Percentiles rank a stretch among this genome's conserved stretches.
These are phyloP conservation scores for Papiliotrema nemorosa DNA, from an alignment of 1,284 basidiomycete genomes.

Conservation along the genomic window DNA sequence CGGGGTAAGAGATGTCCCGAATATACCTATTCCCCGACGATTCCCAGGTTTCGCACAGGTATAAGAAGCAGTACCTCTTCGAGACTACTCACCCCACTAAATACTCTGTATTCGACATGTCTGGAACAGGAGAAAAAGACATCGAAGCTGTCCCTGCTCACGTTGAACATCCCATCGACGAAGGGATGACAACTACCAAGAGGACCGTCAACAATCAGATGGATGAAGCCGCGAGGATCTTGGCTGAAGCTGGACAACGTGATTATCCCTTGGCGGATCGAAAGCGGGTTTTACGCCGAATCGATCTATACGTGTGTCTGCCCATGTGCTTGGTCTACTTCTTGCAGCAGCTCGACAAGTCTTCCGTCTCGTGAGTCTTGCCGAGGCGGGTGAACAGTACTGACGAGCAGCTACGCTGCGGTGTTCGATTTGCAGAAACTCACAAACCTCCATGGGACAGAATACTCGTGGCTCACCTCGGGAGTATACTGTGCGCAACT, in stretches of 20 bases:
- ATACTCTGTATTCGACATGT: too few relatives aligned
- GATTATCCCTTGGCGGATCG: slow-evolving; percentile 30
- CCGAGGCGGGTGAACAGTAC: too few relatives aligned
- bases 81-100: too few relatives aligned
- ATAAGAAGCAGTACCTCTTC: too few relatives aligned
- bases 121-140: too few relatives aligned
- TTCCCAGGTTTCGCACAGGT: too few relatives aligned
- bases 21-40: too few relatives aligned
- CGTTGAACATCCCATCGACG: background rate
- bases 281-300: slow-evolving; percentile 31
- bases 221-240: slow-evolving; percentile 34
- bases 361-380: slow-evolving; percentile 38
- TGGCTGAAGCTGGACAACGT: slow-evolving; percentile 29
- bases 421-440: slow-evolving; percentile 35
- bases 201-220: slow-evolving; percentile 3
- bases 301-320: slow-evolving; percentile 34
- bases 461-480: slow-evolving; percentile 15
- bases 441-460: slow-evolving; percentile 14
- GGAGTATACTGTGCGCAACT: slow-evolving; percentile 39
- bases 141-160: background rate
- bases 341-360: slow-evolving; percentile 44
- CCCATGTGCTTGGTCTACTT: slow-evolving; percentile 41
- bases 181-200: background rate
- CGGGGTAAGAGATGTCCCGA: too few relatives aligned
- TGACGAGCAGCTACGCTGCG: slow-evolving; percentile 41